Base-by-base conservation (phyloP, 768 basidiomycete species). In the Kwoniella europaea region DNA sequence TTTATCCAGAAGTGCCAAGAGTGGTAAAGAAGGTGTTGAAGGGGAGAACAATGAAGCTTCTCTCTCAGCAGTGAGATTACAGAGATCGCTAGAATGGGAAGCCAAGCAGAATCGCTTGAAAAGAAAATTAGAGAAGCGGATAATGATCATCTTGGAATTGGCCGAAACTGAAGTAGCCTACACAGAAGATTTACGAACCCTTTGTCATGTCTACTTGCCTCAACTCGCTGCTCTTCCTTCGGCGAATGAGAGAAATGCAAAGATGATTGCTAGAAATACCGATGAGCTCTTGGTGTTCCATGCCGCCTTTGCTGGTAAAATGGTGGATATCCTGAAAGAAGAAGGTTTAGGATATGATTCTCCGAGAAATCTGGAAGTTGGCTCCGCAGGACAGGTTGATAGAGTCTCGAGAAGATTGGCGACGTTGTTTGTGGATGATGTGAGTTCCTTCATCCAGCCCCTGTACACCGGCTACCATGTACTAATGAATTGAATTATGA, bases 101-200 rank as follows among this genome's bases (percentile, higher is more conserved):
- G 78, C 79, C 5, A 71, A 71, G 54, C 78, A 78, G 52, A 69
- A 62, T n/a, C 62, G 61, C 46, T 68, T 72, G 50, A 57, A 72
- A 2, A 65, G 75, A 4, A 66, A 63, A 46, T 46, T 78, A 42
- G 82, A 83, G 71, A 82, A 80, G 61, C 67, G 82, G 15, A 90
- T 88, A 72, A 90, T 97, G 77, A 91, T 93, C 6, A 87, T 98
- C 61, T 86, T 89, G 74, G 96, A 98, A 84, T 85, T 98, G 52
- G 86, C 98, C 27, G 86, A 88, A 68, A 95, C 94, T 0, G 96
- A 98, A 85, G 85, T 89, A 20, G 89, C 89, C 7, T 98, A 98
- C 82, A 86, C 94, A 10, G 81, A 86, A 63, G 93, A 95, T 83
- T 84, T 98, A 76, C 88, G 89, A 71, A 88, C 88, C 10, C 86